A percentile compares a stretch with the other conserved stretches of the same genome.
Conservation (phyloP, 352 stramenopile species). For the Globisporangium recalcitrans region DNA sequence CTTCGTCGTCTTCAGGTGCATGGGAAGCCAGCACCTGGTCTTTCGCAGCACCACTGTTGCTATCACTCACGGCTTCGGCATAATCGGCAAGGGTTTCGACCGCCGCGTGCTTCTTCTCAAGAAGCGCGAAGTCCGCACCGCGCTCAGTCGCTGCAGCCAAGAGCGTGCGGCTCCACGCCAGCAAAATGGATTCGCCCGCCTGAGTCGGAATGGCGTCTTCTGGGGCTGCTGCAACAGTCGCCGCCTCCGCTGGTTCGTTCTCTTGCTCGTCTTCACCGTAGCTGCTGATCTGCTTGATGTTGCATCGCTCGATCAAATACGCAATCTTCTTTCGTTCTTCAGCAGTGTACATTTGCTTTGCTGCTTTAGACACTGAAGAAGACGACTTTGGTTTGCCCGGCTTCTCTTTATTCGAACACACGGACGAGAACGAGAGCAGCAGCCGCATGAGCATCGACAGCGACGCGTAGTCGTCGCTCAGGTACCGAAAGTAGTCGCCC, state of each 20-base stretch:
- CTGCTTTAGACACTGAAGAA: not conserved
- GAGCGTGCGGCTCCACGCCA: conserved; percentile 31
- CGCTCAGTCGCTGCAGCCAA: conserved; percentile 17
- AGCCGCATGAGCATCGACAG: conserved; percentile 65
- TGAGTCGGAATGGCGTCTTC: not conserved
- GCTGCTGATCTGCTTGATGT: conserved; percentile 11
- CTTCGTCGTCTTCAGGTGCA: conserved; percentile 21
- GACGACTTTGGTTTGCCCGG: not conserved
- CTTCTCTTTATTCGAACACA: conserved; percentile 12
- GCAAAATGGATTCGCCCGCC: conserved; percentile 21
- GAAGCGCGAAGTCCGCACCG: conserved; percentile 35
- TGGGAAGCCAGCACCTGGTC: conserved; percentile 16
- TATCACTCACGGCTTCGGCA: not conserved
- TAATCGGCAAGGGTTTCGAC: not conserved
- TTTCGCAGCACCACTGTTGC: not conserved
- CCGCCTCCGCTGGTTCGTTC: not conserved
- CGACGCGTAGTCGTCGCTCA: conserved; percentile 54
- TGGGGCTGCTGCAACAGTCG: not conserved
- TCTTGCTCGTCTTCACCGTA: not conserved
- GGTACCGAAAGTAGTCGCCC: conserved; percentile 63
- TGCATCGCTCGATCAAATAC: conserved; percentile 23
- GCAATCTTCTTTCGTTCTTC: conserved; percentile 28
- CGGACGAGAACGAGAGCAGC: conserved; percentile 43
- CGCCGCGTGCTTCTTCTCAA: conserved; percentile 23
- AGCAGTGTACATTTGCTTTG: conserved; percentile 17